These are phyloP conservation scores for Selaginella moellendorffii DNA, from an alignment of 75 land plant genomes.

Conservation along the genomic window DNA sequence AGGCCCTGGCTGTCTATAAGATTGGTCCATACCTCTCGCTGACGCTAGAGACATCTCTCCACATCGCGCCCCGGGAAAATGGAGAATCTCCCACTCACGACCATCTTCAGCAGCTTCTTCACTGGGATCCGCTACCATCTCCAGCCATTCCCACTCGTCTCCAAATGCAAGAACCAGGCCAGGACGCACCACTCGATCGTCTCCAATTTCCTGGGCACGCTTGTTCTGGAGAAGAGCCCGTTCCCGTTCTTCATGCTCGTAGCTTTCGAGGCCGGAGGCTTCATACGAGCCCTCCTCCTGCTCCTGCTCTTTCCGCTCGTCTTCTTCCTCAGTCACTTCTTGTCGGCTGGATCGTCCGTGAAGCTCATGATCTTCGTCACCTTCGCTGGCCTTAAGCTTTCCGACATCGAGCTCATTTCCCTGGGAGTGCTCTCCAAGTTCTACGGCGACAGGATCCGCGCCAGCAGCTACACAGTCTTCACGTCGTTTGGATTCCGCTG, in stretches of 20 bases:
- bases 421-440: constrained; percentile 95
- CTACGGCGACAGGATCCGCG: constrained; percentile 49
- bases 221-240: constrained; percentile 32
- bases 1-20: too few relatives aligned
- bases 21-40: too few relatives aligned
- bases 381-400: constrained; percentile 34
- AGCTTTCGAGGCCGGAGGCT: constrained; percentile 75
- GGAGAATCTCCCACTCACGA: too few relatives aligned
- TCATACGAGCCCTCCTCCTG: constrained; percentile 46
- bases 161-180: not conserved
- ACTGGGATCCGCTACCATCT: not conserved
- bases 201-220: constrained; percentile 62
- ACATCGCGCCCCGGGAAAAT: too few relatives aligned
- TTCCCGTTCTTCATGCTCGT: constrained; percentile 85
- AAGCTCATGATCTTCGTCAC: constrained; percentile 40
- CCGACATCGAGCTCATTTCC: constrained; percentile 61
- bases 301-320: constrained; percentile 50
- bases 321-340: constrained; percentile 27
- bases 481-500: constrained; percentile 36
- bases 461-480: constrained; percentile 54
- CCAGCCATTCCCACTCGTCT: not conserved
- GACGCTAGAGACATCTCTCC: too few relatives aligned
- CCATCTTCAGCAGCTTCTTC: too few relatives aligned
- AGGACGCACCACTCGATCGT: constrained; percentile 37
- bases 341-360: constrained; percentile 27